Base-by-base conservation (phyloP, 192 early-diverging fungal genomes). In the Coemansia sp. region DNA sequence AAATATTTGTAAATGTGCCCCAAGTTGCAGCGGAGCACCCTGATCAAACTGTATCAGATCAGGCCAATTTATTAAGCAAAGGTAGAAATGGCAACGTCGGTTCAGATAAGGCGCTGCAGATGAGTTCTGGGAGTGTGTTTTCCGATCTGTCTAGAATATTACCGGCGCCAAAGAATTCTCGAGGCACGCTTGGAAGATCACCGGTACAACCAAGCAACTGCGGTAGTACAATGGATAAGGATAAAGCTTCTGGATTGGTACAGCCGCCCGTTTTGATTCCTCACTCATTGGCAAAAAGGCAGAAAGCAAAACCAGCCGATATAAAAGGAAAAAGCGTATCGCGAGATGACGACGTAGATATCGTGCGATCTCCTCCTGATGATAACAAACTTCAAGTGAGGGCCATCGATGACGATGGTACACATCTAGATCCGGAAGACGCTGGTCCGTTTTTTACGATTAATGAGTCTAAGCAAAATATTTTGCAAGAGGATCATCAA, bases 161-260 rank as follows among this genome's bases (percentile, higher is more conserved):
- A 0, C 80, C 80, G 9, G 71, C 80, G 21, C 80, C 80, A 15
- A 82, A 77, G 61, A 73, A 77, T 65, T n/a, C 72, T 41, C 40
- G 40, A 21, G 48, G 10, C 3, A 22, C 9, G 26, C 7, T 21
- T 21, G 39, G 37, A 15, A 40, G 13, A 4, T 12, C 12, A 7
- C 7, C 39, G 37, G 57, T 40, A 37, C 36, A 59, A 6, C 39
- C n/a, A n/a, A 37, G n/a, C 1, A 21, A 26, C 3, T 19, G 26
- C 5, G 10, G 39, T 9, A 59, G 10, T 47, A 11, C 46, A 47
- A 47, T 16, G 13, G 57, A 40, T 8, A 39, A 26, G 39, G 15
- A 15, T 18, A 40, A 15, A 59, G 37, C 4, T 13, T 11, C 39
- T n/a, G 6, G 19, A 12, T 46, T 13, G 37, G 9, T 41, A 11